Evolutionary conservation across 106 monocot species (phyloP).

Genomic region (Allium sativum): DNA sequence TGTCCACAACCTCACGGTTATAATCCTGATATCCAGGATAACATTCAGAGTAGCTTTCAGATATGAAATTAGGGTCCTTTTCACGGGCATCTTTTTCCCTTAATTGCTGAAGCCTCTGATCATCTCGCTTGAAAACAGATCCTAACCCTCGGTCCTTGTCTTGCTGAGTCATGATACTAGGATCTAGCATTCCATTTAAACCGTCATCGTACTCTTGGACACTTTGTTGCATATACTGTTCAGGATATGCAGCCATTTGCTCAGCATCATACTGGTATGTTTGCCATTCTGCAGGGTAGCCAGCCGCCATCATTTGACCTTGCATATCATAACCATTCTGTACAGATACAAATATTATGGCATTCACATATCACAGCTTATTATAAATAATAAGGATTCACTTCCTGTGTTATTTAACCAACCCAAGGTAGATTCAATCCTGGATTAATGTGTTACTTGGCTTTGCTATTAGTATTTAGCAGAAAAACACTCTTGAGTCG

Average conservation of each 20-base stretch:
- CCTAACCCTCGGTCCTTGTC: constrained; percentile 92
- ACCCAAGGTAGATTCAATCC: no score
- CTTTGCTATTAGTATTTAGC: no score
- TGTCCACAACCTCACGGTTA: constrained; percentile 77
- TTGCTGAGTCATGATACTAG: constrained; percentile 85
- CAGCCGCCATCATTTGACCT: constrained; percentile 60
- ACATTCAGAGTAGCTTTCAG: constrained; percentile 98
- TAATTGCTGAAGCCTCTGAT: constrained; percentile 79
- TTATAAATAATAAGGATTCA: not conserved
- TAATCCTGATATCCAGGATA: constrained; percentile 98
- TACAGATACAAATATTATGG: constrained; percentile 5
- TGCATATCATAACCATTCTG: constrained; percentile 84
- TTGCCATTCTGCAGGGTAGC: constrained; percentile 76
- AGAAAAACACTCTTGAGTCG: no score
- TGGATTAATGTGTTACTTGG: no score
- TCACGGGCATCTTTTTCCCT: constrained; percentile 96
- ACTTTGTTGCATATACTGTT: constrained; percentile 71
- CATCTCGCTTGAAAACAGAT: constrained; percentile 97
- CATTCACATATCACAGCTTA: not conserved
- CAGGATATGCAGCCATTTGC: constrained; percentile 48
- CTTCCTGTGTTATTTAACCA: no score
- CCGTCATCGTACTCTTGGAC: constrained; percentile 51
- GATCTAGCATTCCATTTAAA: constrained; percentile 44
- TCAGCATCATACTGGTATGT: constrained; percentile 70
- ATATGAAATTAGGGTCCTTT: constrained; percentile 94